Conservation (phyloP, 1,284 basidiomycete species). For the Sphagnurus paluster region DNA sequence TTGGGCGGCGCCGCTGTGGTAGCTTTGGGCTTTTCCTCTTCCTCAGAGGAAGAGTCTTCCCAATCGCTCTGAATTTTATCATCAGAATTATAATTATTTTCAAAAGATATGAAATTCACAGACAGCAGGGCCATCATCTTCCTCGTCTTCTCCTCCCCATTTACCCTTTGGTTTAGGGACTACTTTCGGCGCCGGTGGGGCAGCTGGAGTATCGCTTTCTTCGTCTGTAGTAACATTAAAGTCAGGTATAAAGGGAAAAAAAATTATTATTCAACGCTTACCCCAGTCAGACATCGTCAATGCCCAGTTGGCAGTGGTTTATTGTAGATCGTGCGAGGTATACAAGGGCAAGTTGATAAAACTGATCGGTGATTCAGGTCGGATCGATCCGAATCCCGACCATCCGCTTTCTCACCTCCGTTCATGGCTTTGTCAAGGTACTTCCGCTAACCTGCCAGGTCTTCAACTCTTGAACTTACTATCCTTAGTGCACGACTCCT, state of each 20-base stretch:
- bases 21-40: conserved; percentile 54
- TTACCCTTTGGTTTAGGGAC: conserved; percentile 53
- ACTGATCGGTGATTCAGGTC: conserved; percentile 16
- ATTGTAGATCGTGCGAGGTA: conserved; percentile 10
- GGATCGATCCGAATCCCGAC: conserved; percentile 17
- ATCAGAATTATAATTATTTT: neutral
- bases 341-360: conserved; percentile 11
- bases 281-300: conserved; percentile 36
- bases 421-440: conserved; percentile 15
- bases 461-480: neutral
- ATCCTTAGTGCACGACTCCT: conserved; percentile 42
- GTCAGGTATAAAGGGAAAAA: conserved; percentile 9
- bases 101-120: conserved; percentile 25
- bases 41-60: conserved; percentile 88
- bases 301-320: conserved; percentile 8
- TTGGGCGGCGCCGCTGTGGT: conserved; percentile 63
- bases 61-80: conserved; percentile 74
- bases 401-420: conserved; percentile 1
- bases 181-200: conserved; percentile 40
- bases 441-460: too few species aligned
- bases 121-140: conserved; percentile 62
- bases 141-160: conserved; percentile 90
- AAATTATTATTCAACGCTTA: conserved; percentile 19
- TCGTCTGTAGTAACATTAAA: conserved; percentile 31
- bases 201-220: conserved; percentile 45